These are phyloP conservation scores for Scedosporium dehoogii DNA, from an alignment of 2,329 filamentous ascomycete genomes.

Conservation along the genomic window DNA sequence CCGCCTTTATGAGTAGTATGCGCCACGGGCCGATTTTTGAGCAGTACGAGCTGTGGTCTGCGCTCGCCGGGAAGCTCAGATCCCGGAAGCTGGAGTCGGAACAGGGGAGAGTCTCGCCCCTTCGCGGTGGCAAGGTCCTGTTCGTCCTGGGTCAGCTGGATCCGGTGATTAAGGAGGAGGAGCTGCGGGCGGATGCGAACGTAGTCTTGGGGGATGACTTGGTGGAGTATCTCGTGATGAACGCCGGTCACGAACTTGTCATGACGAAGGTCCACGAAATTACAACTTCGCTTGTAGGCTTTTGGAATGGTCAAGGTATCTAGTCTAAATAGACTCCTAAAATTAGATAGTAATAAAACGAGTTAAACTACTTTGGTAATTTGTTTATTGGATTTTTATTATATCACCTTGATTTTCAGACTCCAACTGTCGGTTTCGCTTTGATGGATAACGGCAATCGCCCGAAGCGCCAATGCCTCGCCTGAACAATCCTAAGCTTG, in stretches of 20 bases:
- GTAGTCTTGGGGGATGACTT: slow-evolving; percentile 45
- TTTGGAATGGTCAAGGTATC: slow-evolving; percentile 1
- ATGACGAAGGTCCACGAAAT: slow-evolving; percentile 51
- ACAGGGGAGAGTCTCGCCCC: slow-evolving; percentile 16
- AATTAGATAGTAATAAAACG: too few species aligned
- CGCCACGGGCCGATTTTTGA: slow-evolving; percentile 59
- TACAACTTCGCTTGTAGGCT: slow-evolving; percentile 25
- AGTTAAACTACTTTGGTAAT: too few species aligned
- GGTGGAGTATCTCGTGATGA: slow-evolving; percentile 44
- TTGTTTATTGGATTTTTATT: too few species aligned
- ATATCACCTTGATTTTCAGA: too few species aligned
- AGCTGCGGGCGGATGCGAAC: slow-evolving; percentile 52
- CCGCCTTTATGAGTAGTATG: slow-evolving; percentile 62
- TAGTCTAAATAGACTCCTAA: too few species aligned
- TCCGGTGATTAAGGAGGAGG: slow-evolving; percentile 54
- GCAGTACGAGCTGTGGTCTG: slow-evolving; percentile 49
- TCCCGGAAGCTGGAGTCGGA: slow-evolving; percentile 23
- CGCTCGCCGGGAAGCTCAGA: slow-evolving; percentile 40
- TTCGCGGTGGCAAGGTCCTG: slow-evolving; percentile 42
- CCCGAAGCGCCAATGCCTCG: too few species aligned
- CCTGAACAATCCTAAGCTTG: too few species aligned
- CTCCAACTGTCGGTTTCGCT: too few species aligned
- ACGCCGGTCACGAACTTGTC: slow-evolving; percentile 61
- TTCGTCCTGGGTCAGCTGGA: slow-evolving; percentile 59
- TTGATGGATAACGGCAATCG: too few species aligned